Evolutionary conservation across 2,329 filamentous ascomycete species (phyloP), one percentile per base, ranked within the genome.

Genomic region (Gremmenia infestans): DNA sequence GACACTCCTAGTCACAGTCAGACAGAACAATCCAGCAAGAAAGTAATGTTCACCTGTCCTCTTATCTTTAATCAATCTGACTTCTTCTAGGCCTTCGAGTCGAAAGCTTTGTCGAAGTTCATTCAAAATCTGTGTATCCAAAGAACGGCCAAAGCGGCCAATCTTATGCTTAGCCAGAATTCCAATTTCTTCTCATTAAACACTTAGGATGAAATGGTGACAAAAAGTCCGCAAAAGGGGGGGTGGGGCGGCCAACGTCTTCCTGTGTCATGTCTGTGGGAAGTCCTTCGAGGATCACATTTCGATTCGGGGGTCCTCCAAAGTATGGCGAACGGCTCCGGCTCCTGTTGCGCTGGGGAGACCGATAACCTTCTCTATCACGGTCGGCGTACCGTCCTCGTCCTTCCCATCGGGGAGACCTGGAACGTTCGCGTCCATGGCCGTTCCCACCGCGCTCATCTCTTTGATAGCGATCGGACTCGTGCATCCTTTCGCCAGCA

Each of bases 51-150:
- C 68, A 82, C 81, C 81, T 19, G 80, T 82, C 58, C 80, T 77
- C 54, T 79, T 76, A 62, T 83, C 80, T 57, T 79, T 78, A 62
- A 83, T 83, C 51, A 83, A 72, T 17, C 79, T 74, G 48, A 83
- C 72, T 62, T 82, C 79, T 64, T 82, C 79, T 57, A 83, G 69
- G n/a, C 73, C 74, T 55, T 77, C 72, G 59, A 80, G 71, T 63
- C 75, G 71, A 61, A 81, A 77, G 61, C 73, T 74, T 62, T 78
- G 74, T 62, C 72, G 72, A 63, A 83, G 72, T 73, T 82, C 80
- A 71, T 73, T 73, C 63, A 75, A 74, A 67, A 83, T 80, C 81
- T 83, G 72, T 77, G 73, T 63, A 60, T 52, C 58, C 58, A 64
- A 63, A 60, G 54, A 66, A 63, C 54, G 65, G 65, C 69, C 67